These are phyloP conservation scores for Macroventuria anomochaeta DNA, from an alignment of 2,329 filamentous ascomycete genomes.

Conservation along the genomic window DNA sequence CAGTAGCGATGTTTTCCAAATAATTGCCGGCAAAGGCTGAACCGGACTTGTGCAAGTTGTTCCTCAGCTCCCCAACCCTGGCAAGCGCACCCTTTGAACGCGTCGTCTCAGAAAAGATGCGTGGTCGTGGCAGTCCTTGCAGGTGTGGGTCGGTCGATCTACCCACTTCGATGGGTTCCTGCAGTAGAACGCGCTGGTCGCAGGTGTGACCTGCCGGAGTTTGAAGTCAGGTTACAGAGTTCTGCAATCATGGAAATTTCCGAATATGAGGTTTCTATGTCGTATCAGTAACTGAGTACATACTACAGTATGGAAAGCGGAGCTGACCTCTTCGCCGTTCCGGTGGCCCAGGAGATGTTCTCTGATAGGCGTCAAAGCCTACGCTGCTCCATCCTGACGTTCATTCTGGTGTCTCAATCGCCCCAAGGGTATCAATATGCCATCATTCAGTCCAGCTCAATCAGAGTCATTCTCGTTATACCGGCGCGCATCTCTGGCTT, in stretches of 20 bases:
- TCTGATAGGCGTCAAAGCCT: not conserved
- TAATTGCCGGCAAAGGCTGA: not conserved
- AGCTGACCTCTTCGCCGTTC: conserved; percentile 3
- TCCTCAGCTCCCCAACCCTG: not conserved
- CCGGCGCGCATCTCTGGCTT: conserved; percentile 33
- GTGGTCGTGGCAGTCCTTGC: not conserved
- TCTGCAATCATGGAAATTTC: not conserved
- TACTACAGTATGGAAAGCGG: not conserved
- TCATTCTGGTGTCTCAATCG: not conserved
- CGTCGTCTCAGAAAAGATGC: not conserved
- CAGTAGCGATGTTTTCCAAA: not conserved
- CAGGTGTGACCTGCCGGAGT: not conserved
- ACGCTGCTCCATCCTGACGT: not conserved
- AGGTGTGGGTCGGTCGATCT: not conserved
- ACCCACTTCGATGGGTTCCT: conserved; percentile 2
- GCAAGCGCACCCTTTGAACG: not conserved
- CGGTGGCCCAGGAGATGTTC: not conserved
- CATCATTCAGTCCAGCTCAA: conserved; percentile 17
- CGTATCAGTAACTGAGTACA: conserved; percentile 1
- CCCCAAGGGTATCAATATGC: not conserved
- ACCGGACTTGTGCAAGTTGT: not conserved
- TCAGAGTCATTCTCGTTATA: conserved; percentile 40
- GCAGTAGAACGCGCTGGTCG: conserved; percentile 1
- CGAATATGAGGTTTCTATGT: not conserved
- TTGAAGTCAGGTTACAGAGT: not conserved